phyloP scores from a whole-genome alignment of 2,329 filamentous ascomycete genomes.

The Berkeleyomyces basicola region DNA sequence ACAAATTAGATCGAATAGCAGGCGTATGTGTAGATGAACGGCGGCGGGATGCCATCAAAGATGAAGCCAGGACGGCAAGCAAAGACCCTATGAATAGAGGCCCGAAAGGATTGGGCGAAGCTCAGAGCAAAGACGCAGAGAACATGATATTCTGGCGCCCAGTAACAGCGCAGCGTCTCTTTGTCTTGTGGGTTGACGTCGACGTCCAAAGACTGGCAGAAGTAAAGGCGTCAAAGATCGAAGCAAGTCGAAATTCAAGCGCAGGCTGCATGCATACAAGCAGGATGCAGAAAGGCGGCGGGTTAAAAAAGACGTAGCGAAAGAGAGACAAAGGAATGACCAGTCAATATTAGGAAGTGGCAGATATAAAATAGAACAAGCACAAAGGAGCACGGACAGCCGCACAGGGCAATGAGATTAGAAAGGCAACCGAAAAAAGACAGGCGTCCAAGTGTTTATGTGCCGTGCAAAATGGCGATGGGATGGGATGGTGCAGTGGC shows the following conservation, averaged over 20 bases:
- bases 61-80: neutral
- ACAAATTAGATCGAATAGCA: neutral
- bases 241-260: neutral
- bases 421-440: neutral
- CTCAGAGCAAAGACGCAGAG: neutral
- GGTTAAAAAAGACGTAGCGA: neutral
- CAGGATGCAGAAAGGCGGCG: neutral
- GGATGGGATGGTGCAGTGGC: neutral
- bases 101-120: neutral
- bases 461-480: neutral
- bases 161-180: neutral
- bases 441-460: neutral
- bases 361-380: constrained; percentile 2
- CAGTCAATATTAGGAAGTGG: neutral
- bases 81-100: neutral
- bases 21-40: neutral
- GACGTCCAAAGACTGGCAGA: too few species aligned
- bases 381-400: neutral
- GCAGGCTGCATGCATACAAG: neutral
- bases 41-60: neutral
- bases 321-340: neutral
- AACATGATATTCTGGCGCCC: neutral
- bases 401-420: neutral
- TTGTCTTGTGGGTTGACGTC: neutral
- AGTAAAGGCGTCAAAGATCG: neutral